Percentiles rank a stretch among this genome's conserved stretches.
phyloP scores from a whole-genome alignment of 2,329 filamentous ascomycete species.

The Ampelomyces quisqualis region DNA sequence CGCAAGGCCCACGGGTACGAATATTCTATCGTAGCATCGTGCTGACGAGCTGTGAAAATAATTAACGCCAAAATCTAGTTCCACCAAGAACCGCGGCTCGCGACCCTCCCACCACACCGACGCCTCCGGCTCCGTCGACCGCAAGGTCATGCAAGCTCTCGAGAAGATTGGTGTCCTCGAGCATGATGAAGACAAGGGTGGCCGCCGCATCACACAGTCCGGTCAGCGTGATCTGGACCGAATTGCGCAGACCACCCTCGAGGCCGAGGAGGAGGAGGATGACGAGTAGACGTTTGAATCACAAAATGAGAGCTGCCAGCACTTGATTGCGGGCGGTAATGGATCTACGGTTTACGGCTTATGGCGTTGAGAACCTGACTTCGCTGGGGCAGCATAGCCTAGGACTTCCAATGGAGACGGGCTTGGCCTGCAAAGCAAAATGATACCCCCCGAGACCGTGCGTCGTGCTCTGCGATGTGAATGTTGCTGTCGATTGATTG shows the following conservation, averaged over 20 bases:
- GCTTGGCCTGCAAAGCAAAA: constrained; percentile 36
- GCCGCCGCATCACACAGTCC: constrained; percentile 94
- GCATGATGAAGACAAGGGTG: constrained; percentile 97
- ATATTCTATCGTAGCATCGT: background rate
- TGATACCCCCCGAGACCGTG: constrained; percentile 23
- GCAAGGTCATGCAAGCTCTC: constrained; percentile 94
- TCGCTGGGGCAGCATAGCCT: constrained; percentile 37
- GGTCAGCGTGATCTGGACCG: constrained; percentile 99
- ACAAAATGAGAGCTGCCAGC: constrained; percentile 26
- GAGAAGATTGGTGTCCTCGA: constrained; percentile 99
- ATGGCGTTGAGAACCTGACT: constrained; percentile 39
- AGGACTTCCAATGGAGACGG: constrained; percentile 38
- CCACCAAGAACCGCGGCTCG: constrained; percentile 93
- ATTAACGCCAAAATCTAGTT: constrained; percentile 20
- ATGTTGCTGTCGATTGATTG: background rate
- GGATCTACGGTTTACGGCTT: constrained; percentile 40
- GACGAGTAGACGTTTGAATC: constrained; percentile 39
- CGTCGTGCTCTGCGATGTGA: background rate
- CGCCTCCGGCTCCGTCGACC: constrained; percentile 92
- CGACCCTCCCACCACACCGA: constrained; percentile 93
- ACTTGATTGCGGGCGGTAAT: constrained; percentile 28
- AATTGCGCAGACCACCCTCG: constrained; percentile 55
- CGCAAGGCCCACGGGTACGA: constrained; percentile 79
- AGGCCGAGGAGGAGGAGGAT: constrained; percentile 53
- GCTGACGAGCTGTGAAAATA: background rate